A percentile compares a stretch with the other conserved stretches of the same genome.
Evolutionary conservation across 169 alveolate genomes (phyloP).

Genomic region (Cryptosporidium andersoni): DNA sequence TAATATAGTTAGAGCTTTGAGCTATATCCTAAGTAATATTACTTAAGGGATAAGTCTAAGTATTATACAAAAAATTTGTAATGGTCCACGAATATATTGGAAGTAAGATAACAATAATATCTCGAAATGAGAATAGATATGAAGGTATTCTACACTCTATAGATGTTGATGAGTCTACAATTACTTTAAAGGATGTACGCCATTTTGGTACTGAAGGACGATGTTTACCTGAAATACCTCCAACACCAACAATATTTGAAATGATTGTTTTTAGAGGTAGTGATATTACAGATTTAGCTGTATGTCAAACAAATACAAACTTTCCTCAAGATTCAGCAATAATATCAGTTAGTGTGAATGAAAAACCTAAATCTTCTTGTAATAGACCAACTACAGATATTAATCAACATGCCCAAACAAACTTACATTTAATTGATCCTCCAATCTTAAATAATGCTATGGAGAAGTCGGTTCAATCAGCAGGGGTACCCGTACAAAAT

Average conservation of each 20-base stretch:
- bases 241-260: slow-evolving; percentile 54
- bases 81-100: slow-evolving; percentile 70
- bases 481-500: not conserved
- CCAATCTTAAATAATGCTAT: too few relatives aligned
- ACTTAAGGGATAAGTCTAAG: not conserved
- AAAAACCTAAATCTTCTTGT: too few relatives aligned
- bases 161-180: slow-evolving; percentile 61
- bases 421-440: too few relatives aligned
- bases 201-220: slow-evolving; percentile 30
- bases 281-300: slow-evolving; percentile 67
- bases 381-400: too few relatives aligned
- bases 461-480: too few relatives aligned
- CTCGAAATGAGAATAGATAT: slow-evolving; percentile 60
- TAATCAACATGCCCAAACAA: too few relatives aligned
- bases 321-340: slow-evolving; percentile 57
- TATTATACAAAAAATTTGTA: not conserved
- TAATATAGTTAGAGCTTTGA: not conserved
- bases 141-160: slow-evolving; percentile 67
- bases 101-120: slow-evolving; percentile 62
- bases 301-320: slow-evolving; percentile 31
- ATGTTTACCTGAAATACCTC: not conserved
- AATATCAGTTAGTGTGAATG: slow-evolving; percentile 20
- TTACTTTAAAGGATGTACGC: slow-evolving; percentile 65
- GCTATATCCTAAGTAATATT: not conserved
- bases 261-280: slow-evolving; percentile 71